Evolutionary conservation across 2,329 filamentous ascomycete species (phyloP), one percentile per base, ranked within the genome.

Genomic region (Xylaria sp.): DNA sequence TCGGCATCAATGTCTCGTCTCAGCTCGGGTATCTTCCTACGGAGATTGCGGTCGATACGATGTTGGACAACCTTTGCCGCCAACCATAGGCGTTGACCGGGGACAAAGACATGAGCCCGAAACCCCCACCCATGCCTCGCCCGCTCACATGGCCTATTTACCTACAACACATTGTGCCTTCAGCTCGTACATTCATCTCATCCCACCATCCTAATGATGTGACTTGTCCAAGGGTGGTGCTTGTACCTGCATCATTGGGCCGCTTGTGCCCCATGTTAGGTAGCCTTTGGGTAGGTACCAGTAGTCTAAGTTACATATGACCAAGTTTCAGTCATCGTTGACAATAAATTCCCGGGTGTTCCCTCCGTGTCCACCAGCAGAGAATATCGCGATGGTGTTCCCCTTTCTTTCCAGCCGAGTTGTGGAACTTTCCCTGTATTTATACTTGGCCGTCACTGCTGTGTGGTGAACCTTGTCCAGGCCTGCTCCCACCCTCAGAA

Each of bases 341-440:
- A 40, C 38, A 38, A 34, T 37, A 44, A 17, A 40, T 20, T 51
- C 26, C 34, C 24, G 24, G 43, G 7, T 42, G 44, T 39, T 43
- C 57, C 57, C 57, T 22, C 50, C 48, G 43, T 45, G 56, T 60
- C 34, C 49, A 44, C 26, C 34, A 16, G 38, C 39, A 41, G 38
- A 29, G 39, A 58, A 54, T 16, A 18, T 20, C 38, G 29, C 26
- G 24, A 40, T 44, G 16, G 4, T 40, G 16, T 45, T 42, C 24
- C 39, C 11, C 13, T 20, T 39, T 52, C 21, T 45, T 29, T 45
- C 42, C 48, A 48, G 46, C 58, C 58, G 50, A 50, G 46, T 21
- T 45, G 38, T 50, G 50, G 50, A 54, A 52, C 43, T 56, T 21
- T 37, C 8, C n/a, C 41, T 44, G 49, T 40, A 41, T 18, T 50